Conservation (phyloP, 2,329 filamentous ascomycete species). For the Dothideomycetes sp. region DNA sequence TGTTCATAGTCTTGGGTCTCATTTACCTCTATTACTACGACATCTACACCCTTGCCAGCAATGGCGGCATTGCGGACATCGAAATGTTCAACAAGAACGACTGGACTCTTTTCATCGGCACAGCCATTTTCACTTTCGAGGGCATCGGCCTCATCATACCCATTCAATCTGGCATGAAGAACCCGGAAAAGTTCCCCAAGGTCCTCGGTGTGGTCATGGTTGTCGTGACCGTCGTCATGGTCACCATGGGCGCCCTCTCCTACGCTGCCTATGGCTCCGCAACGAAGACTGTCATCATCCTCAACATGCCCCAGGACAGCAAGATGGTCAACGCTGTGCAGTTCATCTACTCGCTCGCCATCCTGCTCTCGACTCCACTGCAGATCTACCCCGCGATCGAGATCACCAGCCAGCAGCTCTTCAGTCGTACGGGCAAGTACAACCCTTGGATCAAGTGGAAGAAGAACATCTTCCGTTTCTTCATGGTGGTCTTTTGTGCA, state of each 20-base stretch:
- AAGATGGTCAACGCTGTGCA: constrained; percentile 93
- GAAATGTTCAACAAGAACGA: constrained; percentile 78
- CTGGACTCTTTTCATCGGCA: constrained; percentile 98
- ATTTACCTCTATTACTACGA: constrained; percentile 96
- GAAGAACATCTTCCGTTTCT: constrained; percentile 95
- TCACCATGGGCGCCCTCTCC: constrained; percentile 81
- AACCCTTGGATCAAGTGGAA: constrained; percentile 99
- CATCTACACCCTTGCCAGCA: constrained; percentile 64
- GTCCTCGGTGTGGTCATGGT: constrained; percentile 89
- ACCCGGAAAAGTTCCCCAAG: constrained; percentile 78
- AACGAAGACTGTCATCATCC: constrained; percentile 90
- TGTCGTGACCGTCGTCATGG: constrained; percentile 84
- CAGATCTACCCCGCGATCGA: constrained; percentile 97
- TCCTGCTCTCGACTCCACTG: constrained; percentile 84
- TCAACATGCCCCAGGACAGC: constrained; percentile 92
- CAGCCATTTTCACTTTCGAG: constrained; percentile 97
- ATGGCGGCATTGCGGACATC: constrained; percentile 72
- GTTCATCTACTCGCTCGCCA: constrained; percentile 96
- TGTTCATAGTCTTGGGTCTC: constrained; percentile 85
- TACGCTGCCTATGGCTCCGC: constrained; percentile 93
- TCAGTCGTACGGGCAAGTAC: constrained; percentile 90
- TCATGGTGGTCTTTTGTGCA: constrained; percentile 78
- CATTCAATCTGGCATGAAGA: constrained; percentile 93
- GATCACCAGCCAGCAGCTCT: constrained; percentile 89
- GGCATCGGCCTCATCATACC: constrained; percentile 96